Conservation (phyloP, 2,329 filamentous ascomycete genomes). For the Zasmidium cellare region DNA sequence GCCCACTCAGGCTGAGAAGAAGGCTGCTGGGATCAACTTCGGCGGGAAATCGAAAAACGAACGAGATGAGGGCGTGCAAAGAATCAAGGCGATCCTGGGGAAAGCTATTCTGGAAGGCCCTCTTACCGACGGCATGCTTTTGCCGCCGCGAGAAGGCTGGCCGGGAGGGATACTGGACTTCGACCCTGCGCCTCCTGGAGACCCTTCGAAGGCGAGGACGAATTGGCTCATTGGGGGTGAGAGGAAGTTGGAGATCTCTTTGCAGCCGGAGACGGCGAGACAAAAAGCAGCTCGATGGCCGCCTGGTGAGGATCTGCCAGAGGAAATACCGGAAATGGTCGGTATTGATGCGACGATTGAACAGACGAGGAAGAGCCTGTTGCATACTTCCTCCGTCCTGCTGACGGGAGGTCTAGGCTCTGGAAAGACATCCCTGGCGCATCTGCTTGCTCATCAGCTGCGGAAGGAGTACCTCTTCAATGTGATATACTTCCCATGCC, state of each 20-base stretch:
- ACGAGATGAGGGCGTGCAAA: conserved; percentile 72
- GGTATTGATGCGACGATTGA: conserved; percentile 78
- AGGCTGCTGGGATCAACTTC: conserved; percentile 70
- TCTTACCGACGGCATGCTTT: conserved; percentile 81
- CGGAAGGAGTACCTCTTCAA: conserved; percentile 74
- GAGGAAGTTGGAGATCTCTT: conserved; percentile 68
- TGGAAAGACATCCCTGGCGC: conserved; percentile 82
- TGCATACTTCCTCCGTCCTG: conserved; percentile 84
- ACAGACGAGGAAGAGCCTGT: conserved; percentile 72
- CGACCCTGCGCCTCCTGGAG: conserved; percentile 57
- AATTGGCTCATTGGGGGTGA: conserved; percentile 80
- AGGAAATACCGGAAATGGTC: conserved; percentile 64
- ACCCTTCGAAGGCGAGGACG: conserved; percentile 46
- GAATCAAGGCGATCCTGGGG: conserved; percentile 71
- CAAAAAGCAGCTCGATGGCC: conserved; percentile 53
- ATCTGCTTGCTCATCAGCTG: conserved; percentile 72
- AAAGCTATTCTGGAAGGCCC: conserved; percentile 75
- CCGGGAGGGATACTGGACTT: conserved; percentile 83
- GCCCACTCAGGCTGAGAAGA: conserved; percentile 54
- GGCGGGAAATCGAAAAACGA: conserved; percentile 84
- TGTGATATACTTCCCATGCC: conserved; percentile 81
- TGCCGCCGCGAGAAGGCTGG: conserved; percentile 69
- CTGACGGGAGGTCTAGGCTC: conserved; percentile 86
- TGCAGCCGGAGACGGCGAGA: conserved; percentile 73
- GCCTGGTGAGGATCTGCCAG: conserved; percentile 56